Base-by-base conservation (phyloP, 805 yeast species). In the Groenewaldozyma salmanticensis region DNA sequence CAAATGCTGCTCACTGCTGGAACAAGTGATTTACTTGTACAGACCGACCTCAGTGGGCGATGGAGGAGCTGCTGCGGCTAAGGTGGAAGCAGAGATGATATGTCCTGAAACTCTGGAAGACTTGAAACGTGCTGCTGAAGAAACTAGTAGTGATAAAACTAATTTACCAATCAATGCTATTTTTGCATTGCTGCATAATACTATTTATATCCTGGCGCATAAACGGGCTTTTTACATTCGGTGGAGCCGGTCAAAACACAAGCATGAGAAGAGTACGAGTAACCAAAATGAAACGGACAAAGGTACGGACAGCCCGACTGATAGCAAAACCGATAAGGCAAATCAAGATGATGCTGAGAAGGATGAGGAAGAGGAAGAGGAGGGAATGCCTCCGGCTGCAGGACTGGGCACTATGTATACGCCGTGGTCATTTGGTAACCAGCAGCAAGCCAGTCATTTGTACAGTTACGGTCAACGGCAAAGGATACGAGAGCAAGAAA, bases 1-100 rank as follows among this genome's bases (percentile, higher is more conserved):
- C 27, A 54, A 56, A 31, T 56, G 58, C 15, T 59, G 62, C 22
- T 33, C 47, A 17, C 46, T 55, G 19, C 51, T 66, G 36, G 71
- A 67, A 43, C 51, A 57, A 31, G 68, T 66, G 38, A 50, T 65
- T 20, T 52, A 58, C 32, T 50, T 63, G 40, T 66, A 65, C 50
- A 63, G 66, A 33, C 71, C 71, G 4, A 18, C 32, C 29, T 9
- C 11, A 9, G 29, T 24, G 7, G 13, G 13, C 13, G 29, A 7
- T 24, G 29, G 13, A 9, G 29, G 11, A 24, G 29, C 7, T 9
- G 29, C 29, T 24, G 29, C 29, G 7, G 7, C 29, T 9, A 24
- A 24, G 29, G 13, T 24, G 7, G 29, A 24, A 24, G 7, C 29
- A 24, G 7, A 7, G 13, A 9, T 24, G 13, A 24, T 9, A 13